phyloP scores from a whole-genome alignment of 192 early-diverging fungal genomes.

The Chytriomyces sp. region DNA sequence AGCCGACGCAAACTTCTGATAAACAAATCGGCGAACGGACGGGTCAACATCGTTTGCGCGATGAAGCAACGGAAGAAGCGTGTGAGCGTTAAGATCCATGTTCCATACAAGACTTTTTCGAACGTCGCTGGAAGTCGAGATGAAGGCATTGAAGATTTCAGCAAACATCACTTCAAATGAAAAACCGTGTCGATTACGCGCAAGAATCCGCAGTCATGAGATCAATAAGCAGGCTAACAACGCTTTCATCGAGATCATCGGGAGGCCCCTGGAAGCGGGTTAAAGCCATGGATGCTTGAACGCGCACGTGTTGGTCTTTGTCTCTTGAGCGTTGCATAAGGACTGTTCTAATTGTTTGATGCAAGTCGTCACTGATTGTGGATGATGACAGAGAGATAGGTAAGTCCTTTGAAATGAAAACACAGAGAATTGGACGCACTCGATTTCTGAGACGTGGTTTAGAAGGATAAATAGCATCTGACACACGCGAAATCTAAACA shows the following conservation, averaged over 20 bases:
- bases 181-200: constrained; percentile 31
- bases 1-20: constrained; percentile 23
- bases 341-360: constrained; percentile 12
- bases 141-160: neutral
- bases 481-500: constrained; percentile 19
- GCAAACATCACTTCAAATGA: neutral
- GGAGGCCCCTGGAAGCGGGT: constrained; percentile 32
- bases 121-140: constrained; percentile 19
- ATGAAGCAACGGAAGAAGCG: constrained; percentile 24
- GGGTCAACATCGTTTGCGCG: constrained; percentile 35
- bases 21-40: constrained; percentile 29
- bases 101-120: constrained; percentile 34
- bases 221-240: constrained; percentile 26
- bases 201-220: constrained; percentile 27
- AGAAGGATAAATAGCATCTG: constrained; percentile 31
- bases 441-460: constrained; percentile 29
- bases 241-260: constrained; percentile 31
- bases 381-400: neutral
- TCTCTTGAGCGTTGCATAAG: constrained; percentile 29
- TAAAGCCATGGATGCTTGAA: constrained; percentile 29
- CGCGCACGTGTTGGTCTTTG: constrained; percentile 34
- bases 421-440: neutral
- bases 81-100: constrained; percentile 16
- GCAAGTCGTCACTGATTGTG: constrained; percentile 27
- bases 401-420: neutral